A percentile compares a stretch with the other conserved stretches of the same genome.
phyloP scores from a whole-genome alignment of 2,329 filamentous ascomycete species.

The Aspergillus fumigatiaffinis region DNA sequence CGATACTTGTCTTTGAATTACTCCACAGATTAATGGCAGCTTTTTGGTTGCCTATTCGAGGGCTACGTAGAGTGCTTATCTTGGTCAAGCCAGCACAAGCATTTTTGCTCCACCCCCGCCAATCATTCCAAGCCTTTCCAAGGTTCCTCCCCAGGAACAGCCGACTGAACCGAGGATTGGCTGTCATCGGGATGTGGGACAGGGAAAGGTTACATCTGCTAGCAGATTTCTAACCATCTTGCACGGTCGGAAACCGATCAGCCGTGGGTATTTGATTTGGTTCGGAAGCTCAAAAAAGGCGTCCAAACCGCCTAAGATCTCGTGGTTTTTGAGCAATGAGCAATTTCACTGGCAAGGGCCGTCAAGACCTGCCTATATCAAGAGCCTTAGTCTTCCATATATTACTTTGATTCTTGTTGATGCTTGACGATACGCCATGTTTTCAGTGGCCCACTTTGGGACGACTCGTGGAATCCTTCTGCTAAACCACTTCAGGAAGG shows the following conservation, averaged over 20 bases:
- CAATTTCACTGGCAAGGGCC: too few species aligned
- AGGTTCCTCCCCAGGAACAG: background rate
- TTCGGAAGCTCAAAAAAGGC: too few species aligned
- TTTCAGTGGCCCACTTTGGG: too few species aligned
- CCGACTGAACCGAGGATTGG: background rate
- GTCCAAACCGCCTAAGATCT: too few species aligned
- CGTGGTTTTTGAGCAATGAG: too few species aligned
- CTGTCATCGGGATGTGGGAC: background rate
- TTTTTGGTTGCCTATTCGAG: background rate
- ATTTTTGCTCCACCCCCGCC: background rate
- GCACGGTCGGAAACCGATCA: too few species aligned
- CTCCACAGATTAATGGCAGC: background rate
- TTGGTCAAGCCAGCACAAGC: background rate
- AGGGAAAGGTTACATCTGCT: background rate
- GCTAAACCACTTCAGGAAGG: background rate
- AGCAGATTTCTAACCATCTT: background rate
- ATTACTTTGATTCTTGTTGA: too few species aligned
- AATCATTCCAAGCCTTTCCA: background rate
- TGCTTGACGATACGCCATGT: too few species aligned
- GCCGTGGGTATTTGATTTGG: too few species aligned
- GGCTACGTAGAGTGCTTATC: background rate
- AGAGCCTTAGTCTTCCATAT: too few species aligned
- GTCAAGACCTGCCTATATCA: too few species aligned
- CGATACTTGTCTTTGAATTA: background rate
- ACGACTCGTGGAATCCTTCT: too few species aligned